Evolutionary conservation across 2,329 filamentous ascomycete genomes (phyloP).

Genomic region (Sarocladium brachiariae): DNA sequence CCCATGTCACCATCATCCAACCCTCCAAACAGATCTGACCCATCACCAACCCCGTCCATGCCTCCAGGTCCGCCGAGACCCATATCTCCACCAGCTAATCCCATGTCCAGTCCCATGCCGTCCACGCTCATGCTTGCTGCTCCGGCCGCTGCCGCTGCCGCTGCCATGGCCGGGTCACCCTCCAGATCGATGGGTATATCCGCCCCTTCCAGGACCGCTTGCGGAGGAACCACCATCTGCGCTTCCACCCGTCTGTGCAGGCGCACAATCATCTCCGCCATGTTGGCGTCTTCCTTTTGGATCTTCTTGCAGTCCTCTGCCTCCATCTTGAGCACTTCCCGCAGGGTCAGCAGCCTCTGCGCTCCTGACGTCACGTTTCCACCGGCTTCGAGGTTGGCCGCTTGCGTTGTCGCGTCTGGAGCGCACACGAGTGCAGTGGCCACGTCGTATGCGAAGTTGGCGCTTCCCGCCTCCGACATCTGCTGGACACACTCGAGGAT

Average conservation of each 20-base stretch:
- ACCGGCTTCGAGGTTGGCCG: conserved; percentile 23
- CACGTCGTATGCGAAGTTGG: conserved; percentile 58
- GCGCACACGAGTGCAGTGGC: conserved; percentile 63
- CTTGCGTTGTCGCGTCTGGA: conserved; percentile 46
- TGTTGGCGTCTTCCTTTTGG: conserved; percentile 46
- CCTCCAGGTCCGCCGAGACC: conserved; percentile 27
- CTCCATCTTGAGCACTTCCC: conserved; percentile 51
- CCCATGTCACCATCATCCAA: conserved; percentile 19
- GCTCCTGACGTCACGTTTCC: conserved; percentile 25
- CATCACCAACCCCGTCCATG: conserved; percentile 21
- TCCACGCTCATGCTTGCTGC: conserved; percentile 32
- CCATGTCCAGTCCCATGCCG: conserved; percentile 24
- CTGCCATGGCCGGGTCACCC: conserved; percentile 26
- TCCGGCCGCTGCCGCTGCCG: conserved; percentile 31
- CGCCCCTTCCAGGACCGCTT: conserved; percentile 34
- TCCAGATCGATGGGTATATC: conserved; percentile 25
- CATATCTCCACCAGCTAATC: conserved; percentile 27
- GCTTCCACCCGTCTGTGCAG: conserved; percentile 58
- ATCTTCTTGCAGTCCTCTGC: conserved; percentile 51
- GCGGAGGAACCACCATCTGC: conserved; percentile 45
- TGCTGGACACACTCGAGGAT: conserved; percentile 62
- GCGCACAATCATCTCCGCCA: conserved; percentile 56
- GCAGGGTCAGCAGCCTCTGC: conserved; percentile 49
- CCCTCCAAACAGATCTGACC: conserved; percentile 30
- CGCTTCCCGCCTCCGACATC: conserved; percentile 53